These are phyloP conservation scores for Quercus variabilis DNA, from an alignment of 306 rosid species.

Conservation along the genomic window DNA sequence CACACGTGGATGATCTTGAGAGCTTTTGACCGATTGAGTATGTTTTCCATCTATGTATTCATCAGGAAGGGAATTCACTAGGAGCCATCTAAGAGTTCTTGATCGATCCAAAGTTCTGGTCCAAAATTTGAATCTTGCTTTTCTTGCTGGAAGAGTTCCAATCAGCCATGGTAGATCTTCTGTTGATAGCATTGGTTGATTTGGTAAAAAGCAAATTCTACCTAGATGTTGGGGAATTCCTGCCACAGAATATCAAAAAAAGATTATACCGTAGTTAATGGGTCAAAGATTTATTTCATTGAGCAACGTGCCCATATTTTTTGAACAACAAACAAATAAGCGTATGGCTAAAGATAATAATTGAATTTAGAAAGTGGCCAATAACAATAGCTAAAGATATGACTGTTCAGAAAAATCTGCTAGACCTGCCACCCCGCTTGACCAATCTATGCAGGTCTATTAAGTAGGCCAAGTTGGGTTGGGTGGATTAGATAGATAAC, in stretches of 20 bases:
- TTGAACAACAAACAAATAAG: not conserved
- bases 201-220: conserved; percentile 29
- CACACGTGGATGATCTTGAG: conserved; percentile 16
- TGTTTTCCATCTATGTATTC: conserved; percentile 33
- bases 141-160: conserved; percentile 56
- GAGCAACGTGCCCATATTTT: not conserved
- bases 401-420: no score
- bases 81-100: conserved; percentile 49
- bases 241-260: conserved; percentile 18
- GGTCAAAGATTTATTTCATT: not conserved
- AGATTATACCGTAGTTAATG: not conserved
- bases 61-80: conserved; percentile 57
- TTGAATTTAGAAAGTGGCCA: no score
- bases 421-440: no score
- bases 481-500: no score
- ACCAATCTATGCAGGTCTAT: no score
- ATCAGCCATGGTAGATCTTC: conserved; percentile 87
- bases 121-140: conserved; percentile 80
- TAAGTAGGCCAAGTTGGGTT: no score
- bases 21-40: not conserved
- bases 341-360: no score
- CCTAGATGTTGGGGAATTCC: conserved; percentile 56
- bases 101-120: conserved; percentile 63
- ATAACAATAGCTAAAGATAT: no score
- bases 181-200: conserved; percentile 40